Base-by-base conservation (phyloP, 352 stramenopile species). In the Phytophthora nicotianae region DNA sequence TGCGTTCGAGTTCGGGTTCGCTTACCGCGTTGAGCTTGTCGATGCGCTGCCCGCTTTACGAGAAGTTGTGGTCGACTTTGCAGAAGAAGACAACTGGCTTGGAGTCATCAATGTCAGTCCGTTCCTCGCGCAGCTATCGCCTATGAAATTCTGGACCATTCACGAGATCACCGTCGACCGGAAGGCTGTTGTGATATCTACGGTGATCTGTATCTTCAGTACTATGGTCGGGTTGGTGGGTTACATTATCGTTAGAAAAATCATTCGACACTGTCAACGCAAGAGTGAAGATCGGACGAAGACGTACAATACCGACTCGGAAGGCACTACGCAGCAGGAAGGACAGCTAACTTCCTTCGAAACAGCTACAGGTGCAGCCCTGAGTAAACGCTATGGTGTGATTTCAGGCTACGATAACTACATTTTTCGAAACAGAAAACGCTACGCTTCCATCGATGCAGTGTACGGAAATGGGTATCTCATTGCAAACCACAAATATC, bases 331-430 rank as follows among this genome's bases (percentile, higher is more conserved):
- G 2, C 45, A 53, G 17, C 33, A 58, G n/a, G 37, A 60, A 37
- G 42, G 26, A 3, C 29, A 46, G 1, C 24, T 68, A 14, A 72
- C 58, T 0, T 53, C 54, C 0, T 72, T 72, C 33, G 64, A 72
- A 53, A 68, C 64, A n/a, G 54, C 49, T n/a, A 63, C 52, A 6
- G 59, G 38, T 0, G 58, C 37, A 10, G 45, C 37, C 32, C 46
- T 57, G 29, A 79, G 53, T 43, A 68, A 68, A n/a, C 57, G 52
- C 8, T 62, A 74, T 17, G 74, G 74, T 0, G 45, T 83, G 3
- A 58, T 83, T 20, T 83, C 52, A 2, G 57, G 66, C 8, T 83
- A 74, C 50, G 63, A 76, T n/a, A 79, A 79, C 50, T 76, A 71
- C 35, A n/a, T 70, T 14, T 43, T 57, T 20, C 62, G 69, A 16